Evolutionary conservation across 768 basidiomycete genomes (phyloP), one percentile per base, ranked within the genome.

Genomic region (Termitomyces sp.): DNA sequence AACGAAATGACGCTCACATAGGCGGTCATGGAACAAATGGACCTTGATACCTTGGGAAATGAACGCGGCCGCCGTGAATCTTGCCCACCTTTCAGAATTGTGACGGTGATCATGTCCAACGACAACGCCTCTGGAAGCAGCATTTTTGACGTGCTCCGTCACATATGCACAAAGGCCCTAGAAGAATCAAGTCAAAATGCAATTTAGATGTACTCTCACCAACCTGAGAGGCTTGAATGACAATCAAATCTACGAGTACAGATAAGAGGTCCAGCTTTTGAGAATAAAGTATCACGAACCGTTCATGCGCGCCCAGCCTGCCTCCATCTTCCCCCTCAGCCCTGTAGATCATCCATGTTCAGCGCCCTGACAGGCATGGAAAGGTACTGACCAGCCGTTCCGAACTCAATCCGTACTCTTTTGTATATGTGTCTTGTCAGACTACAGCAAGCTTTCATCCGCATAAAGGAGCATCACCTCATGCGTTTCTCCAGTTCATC

Each of bases 251-350:
- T 81, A 54, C n/a, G 5, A 12, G 22, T 2, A 20, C 42, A 37
- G 15, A 45, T 49, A 9, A 50, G 50, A 39, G 39, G 41, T 5
- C 15, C 34, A 52, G 18, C 13, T 39, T 39, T 2, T 10, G 9
- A 20, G 47, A 41, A 22, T 24, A 50, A 20, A 22, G 33, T 8
- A 29, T 16, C 36, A 56, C 64, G 10, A 22, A 78, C 80, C 90
- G 66, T 95, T 95, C 90, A 95, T 94, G 55, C 89, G 81, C n/a
- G 89, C 80, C 82, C 88, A 93, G 1, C 93, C 93, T 8, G 92
- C 92, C 63, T 90, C 87, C 93, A 95, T 94, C 61, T 73, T 78
- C 1, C 86, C 91, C 64, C 91, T 76, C 22, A 93, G 75, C 53
- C 92, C 92, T 88, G 60, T 4, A 37, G 22, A 18, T 47, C 9